These are phyloP conservation scores for Yarrowia osloensis DNA, from an alignment of 805 yeast genomes.

Conservation along the genomic window DNA sequence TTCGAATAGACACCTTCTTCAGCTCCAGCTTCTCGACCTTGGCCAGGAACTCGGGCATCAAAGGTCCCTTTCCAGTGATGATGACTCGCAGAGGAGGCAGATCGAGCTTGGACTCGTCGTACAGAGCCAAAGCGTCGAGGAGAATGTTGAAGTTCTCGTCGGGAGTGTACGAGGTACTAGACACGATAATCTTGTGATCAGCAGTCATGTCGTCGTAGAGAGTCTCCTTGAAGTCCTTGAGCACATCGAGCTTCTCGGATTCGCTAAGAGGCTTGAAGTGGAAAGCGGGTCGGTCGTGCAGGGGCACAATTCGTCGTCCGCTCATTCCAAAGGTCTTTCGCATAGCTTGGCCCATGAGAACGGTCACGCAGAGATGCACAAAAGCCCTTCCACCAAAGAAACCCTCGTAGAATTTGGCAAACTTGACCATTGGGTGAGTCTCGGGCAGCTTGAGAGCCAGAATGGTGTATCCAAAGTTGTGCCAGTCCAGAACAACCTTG, in stretches of 20 bases:
- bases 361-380: constrained; percentile 78
- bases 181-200: constrained; percentile 66
- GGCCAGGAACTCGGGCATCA: constrained; percentile 54
- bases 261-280: constrained; percentile 50
- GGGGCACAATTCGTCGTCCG: constrained; percentile 54
- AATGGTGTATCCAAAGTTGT: constrained; percentile 85
- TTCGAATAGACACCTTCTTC: constrained; percentile 55
- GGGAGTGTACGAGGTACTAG: constrained; percentile 92
- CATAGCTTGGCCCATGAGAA: constrained; percentile 66
- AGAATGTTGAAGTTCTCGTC: constrained; percentile 84
- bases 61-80: constrained; percentile 98
- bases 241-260: constrained; percentile 41
- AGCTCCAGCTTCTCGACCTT: constrained; percentile 50
- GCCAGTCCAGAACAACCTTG: constrained; percentile 88
- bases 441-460: constrained; percentile 61
- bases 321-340: constrained; percentile 56
- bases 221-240: constrained; percentile 42
- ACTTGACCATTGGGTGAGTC: constrained; percentile 61
- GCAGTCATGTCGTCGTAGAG: constrained; percentile 45
- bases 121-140: constrained; percentile 63
- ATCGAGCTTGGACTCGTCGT: constrained; percentile 47
- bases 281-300: constrained; percentile 84
- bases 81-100: constrained; percentile 60
- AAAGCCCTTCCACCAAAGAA: constrained; percentile 63
- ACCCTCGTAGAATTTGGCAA: constrained; percentile 65